Percentiles rank a stretch among this genome's conserved stretches.
Evolutionary conservation across 306 rosid species (phyloP).

Genomic region (Ziziphus jujuba): DNA sequence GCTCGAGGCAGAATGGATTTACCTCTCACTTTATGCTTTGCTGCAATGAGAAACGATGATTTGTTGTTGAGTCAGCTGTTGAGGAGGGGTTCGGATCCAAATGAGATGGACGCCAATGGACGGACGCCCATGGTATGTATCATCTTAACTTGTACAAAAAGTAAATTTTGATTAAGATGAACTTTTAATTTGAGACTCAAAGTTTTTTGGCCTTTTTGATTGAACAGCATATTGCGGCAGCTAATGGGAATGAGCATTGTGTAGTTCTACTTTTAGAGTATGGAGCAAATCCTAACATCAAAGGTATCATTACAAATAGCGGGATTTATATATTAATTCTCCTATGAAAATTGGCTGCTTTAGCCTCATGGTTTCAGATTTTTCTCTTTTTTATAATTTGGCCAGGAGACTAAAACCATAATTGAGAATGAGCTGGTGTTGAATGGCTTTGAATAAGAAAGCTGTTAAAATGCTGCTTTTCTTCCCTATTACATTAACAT

Average conservation of each 20-base stretch:
- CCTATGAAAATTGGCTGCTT: no score
- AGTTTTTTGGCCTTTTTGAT: slow-evolving; percentile 9
- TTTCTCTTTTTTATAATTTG: no score
- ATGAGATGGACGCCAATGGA: slow-evolving; percentile 54
- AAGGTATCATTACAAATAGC: slow-evolving; percentile 39
- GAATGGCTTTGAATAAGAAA: no score
- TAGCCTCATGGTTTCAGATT: no score
- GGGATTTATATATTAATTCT: neutral
- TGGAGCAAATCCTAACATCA: slow-evolving; percentile 61
- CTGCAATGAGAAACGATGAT: slow-evolving; percentile 54
- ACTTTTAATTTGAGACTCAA: slow-evolving; percentile 7
- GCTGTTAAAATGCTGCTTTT: no score
- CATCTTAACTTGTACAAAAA: neutral
- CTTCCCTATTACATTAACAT: no score
- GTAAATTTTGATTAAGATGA: neutral
- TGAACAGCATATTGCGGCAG: slow-evolving; percentile 67
- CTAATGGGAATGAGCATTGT: slow-evolving; percentile 52
- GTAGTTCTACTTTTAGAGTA: slow-evolving; percentile 50
- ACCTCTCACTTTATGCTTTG: slow-evolving; percentile 65
- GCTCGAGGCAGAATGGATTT: slow-evolving; percentile 56
- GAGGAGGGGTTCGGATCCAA: slow-evolving; percentile 60
- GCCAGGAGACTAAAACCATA: no score
- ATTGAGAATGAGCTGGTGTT: no score
- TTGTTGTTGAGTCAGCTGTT: slow-evolving; percentile 50
- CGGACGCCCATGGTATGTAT: slow-evolving; percentile 59